Evolutionary conservation across 2,329 filamentous ascomycete genomes (phyloP).

Genomic region (Xylaria sp.): DNA sequence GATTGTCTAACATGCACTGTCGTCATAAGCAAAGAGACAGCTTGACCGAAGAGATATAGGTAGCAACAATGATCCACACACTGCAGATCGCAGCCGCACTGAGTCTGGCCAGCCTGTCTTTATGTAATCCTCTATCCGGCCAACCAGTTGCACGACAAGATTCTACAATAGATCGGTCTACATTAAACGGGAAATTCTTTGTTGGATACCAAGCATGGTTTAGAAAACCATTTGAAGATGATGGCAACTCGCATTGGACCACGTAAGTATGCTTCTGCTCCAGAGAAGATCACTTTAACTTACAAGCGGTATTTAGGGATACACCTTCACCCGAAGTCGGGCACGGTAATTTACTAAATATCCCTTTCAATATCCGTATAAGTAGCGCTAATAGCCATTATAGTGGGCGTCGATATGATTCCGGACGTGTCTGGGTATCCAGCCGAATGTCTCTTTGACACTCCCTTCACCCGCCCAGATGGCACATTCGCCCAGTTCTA

Average conservation of each 20-base stretch:
- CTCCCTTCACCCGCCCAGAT: constrained; percentile 38
- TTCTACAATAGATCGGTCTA: constrained; percentile 42
- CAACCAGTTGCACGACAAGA: constrained; percentile 24
- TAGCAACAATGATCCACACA: constrained; percentile 21
- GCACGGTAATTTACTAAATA: constrained; percentile 36
- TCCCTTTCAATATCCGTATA: not conserved
- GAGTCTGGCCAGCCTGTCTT: constrained; percentile 25
- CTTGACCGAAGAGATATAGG: not conserved
- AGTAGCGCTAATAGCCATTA: constrained; percentile 2
- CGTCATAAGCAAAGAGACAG: not conserved
- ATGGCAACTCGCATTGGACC: constrained; percentile 45
- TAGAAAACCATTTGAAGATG: constrained; percentile 40
- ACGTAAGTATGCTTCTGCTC: constrained; percentile 34
- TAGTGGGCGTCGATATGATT: constrained; percentile 44
- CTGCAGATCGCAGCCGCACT: constrained; percentile 24
- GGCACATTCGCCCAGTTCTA: constrained; percentile 40
- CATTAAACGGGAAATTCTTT: constrained; percentile 43
- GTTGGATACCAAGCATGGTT: constrained; percentile 46
- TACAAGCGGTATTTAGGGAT: constrained; percentile 29
- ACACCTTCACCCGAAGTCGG: constrained; percentile 40
- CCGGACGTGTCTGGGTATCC: constrained; percentile 42
- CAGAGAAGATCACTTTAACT: not conserved
- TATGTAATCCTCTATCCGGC: constrained; percentile 7
- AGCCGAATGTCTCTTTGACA: constrained; percentile 43
- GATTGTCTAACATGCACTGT: not conserved